Evolutionary conservation across 163 green algal species (phyloP).

Genomic region (Volvox carteri): DNA sequence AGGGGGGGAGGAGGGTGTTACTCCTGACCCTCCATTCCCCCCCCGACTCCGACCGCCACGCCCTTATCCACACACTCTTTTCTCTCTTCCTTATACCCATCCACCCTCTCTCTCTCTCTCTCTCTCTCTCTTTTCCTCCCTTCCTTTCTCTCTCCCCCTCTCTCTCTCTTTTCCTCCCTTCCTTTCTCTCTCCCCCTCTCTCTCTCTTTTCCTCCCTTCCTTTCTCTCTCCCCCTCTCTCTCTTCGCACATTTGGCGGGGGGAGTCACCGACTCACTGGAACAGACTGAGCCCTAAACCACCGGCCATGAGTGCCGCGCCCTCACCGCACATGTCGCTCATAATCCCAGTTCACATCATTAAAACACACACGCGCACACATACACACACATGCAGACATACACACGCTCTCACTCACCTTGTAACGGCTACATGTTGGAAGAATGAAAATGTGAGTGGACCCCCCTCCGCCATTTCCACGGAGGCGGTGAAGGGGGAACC

Average conservation of each 20-base stretch:
- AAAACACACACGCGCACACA: neutral
- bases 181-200: neutral
- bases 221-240: neutral
- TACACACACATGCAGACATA: neutral
- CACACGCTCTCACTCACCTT: conserved; percentile 54
- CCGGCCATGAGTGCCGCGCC: too few relatives aligned
- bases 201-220: neutral
- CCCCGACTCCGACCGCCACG: too few relatives aligned
- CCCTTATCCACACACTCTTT: neutral
- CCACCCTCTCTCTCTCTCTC: neutral
- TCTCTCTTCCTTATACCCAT: neutral
- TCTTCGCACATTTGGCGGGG: neutral
- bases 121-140: neutral
- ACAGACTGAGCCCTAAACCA: too few relatives aligned
- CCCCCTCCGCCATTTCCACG: conserved; percentile 72
- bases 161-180: neutral
- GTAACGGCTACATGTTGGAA: conserved; percentile 78
- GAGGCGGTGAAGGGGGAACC: conserved; percentile 70
- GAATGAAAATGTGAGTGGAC: conserved; percentile 74
- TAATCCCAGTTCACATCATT: too few relatives aligned
- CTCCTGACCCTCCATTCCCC: neutral
- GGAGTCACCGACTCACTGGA: too few relatives aligned
- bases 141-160: neutral
- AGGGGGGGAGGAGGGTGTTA: neutral
- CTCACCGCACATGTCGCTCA: too few relatives aligned